Evolutionary conservation across 495 filamentous ascomycete genomes (phyloP).

Genomic region (Xylaria intraflava): DNA sequence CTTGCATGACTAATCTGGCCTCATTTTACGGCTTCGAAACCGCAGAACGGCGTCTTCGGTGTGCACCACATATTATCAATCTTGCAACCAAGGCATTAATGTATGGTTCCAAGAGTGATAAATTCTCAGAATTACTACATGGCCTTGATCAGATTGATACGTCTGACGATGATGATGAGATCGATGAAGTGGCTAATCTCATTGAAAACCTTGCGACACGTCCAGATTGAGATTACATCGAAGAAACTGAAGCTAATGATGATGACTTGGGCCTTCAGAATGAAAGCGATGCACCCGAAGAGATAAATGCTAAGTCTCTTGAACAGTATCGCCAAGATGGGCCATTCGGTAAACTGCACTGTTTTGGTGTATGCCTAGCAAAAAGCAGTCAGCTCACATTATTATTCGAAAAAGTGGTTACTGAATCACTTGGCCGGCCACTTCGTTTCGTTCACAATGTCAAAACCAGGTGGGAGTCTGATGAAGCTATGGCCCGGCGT

Average conservation of each 20-base stretch:
- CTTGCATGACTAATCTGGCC: not conserved
- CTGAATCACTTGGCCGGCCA: not conserved
- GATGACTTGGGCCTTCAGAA: too few species aligned
- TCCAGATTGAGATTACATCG: not conserved
- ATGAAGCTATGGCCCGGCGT: not conserved
- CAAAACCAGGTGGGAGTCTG: not conserved
- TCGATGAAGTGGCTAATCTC: not conserved
- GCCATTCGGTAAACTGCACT: not conserved
- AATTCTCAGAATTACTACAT: not conserved
- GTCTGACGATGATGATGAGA: not conserved
- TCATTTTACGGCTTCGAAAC: not conserved
- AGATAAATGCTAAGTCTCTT: not conserved
- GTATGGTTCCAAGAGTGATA: not conserved
- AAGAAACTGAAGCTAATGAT: not conserved
- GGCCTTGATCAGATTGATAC: not conserved
- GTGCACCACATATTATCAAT: not conserved
- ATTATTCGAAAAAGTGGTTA: not conserved
- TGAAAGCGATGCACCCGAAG: not conserved
- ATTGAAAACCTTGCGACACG: not conserved
- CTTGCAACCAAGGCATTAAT: not conserved
- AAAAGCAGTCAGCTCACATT: not conserved
- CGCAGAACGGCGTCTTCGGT: not conserved
- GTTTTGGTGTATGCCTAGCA: not conserved
- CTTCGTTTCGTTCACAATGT: not conserved
- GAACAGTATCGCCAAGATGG: not conserved